These are phyloP conservation scores for Trapa bicornis DNA, from an alignment of 345 rosid genomes.

Conservation along the genomic window DNA sequence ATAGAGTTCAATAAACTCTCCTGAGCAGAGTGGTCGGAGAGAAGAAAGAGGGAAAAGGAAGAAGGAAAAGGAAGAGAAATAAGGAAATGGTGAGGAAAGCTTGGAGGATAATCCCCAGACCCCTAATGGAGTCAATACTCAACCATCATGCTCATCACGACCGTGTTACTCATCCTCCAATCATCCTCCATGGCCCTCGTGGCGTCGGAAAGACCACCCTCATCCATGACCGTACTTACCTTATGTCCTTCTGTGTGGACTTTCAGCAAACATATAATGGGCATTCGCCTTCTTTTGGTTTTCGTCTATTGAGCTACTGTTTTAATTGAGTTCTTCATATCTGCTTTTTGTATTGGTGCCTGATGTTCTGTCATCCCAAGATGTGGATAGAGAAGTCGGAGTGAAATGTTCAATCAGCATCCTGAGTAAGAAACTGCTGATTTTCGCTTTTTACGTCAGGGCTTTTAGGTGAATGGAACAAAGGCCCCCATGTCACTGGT, in stretches of 20 bases:
- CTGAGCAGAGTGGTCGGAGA: constrained; percentile 2
- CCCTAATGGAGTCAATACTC: constrained; percentile 69
- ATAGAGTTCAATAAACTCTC: constrained; percentile 8
- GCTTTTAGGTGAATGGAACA: constrained; percentile 70
- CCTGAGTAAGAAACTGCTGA: background rate
- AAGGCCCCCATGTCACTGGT: constrained; percentile 75
- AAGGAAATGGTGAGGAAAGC: constrained; percentile 54
- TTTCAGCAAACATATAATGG: constrained; percentile 8
- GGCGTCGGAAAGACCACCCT: constrained; percentile 97
- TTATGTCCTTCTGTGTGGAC: background rate
- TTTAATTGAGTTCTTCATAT: background rate
- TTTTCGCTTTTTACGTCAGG: constrained; percentile 25
- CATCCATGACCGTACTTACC: constrained; percentile 53
- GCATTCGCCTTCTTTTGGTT: background rate
- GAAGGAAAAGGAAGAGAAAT: background rate
- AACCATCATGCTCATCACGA: constrained; percentile 92
- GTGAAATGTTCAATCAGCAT: too few species aligned
- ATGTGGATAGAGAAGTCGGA: background rate
- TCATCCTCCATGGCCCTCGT: constrained; percentile 92
- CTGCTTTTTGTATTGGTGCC: background rate
- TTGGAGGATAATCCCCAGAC: constrained; percentile 83
- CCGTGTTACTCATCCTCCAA: constrained; percentile 77
- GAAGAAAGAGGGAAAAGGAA: background rate
- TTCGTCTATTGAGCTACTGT: background rate
- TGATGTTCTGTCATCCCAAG: background rate